These are phyloP conservation scores for Nakaseomyces nivariensis DNA, from an alignment of 1,139 yeast species.

Conservation along the genomic window DNA sequence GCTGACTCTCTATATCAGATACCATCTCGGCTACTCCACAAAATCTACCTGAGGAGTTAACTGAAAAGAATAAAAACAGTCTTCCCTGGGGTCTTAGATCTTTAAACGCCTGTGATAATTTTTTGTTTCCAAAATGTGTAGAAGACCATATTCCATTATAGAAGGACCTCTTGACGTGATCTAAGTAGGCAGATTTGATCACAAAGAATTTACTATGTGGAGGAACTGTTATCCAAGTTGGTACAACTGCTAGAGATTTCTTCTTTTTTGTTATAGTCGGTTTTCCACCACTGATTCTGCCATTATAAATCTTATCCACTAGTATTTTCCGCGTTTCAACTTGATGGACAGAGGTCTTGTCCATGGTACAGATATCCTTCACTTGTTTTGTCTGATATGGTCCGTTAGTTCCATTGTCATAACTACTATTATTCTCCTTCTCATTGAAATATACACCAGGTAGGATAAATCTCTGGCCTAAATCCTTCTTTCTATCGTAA, in stretches of 20 bases:
- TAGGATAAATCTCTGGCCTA: constrained; percentile 3
- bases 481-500: neutral
- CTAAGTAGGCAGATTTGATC: constrained; percentile 43
- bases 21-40: constrained; percentile 57
- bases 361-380: no score
- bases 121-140: constrained; percentile 45
- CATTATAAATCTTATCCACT: neutral
- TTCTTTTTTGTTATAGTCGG: neutral
- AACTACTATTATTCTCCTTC: constrained; percentile 5
- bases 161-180: constrained; percentile 43
- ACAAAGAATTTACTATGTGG: constrained; percentile 40
- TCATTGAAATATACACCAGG: neutral
- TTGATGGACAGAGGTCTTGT: no score
- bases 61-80: constrained; percentile 46
- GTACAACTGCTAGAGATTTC: constrained; percentile 14
- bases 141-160: constrained; percentile 49
- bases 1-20: constrained; percentile 31
- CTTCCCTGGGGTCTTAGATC: constrained; percentile 18
- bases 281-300: neutral
- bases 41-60: constrained; percentile 49
- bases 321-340: no score
- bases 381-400: no score
- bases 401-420: neutral
- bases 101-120: constrained; percentile 37
- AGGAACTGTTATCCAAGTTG: constrained; percentile 25